phyloP scores from a whole-genome alignment of 768 basidiomycete species.

The Coprinopsis marcescibilis region DNA sequence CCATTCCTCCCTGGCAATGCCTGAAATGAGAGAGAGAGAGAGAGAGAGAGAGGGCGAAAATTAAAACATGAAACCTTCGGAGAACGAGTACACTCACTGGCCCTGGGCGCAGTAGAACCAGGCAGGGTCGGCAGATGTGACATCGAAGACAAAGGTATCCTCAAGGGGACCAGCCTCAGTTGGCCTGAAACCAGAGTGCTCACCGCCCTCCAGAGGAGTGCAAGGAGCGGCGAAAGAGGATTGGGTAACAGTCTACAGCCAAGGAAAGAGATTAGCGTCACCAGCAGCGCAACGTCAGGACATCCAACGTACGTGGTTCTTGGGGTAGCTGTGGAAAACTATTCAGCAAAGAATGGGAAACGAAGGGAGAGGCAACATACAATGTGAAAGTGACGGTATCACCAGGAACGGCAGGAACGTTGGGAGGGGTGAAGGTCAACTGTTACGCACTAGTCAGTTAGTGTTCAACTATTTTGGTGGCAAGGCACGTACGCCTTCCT shows the following conservation, averaged over 20 bases:
- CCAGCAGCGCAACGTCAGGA: background rate
- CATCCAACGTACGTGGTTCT: constrained; percentile 36
- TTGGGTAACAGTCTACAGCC: constrained; percentile 48
- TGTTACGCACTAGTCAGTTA: constrained; percentile 10
- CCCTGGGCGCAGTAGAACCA: constrained; percentile 61
- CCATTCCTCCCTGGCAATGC: constrained; percentile 54
- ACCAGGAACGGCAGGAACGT: constrained; percentile 34
- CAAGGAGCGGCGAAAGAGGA: constrained; percentile 56
- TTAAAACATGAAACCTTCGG: background rate
- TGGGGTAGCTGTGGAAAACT: constrained; percentile 25
- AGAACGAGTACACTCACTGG: constrained; percentile 15
- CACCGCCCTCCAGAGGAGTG: constrained; percentile 28
- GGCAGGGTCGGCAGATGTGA: constrained; percentile 42
- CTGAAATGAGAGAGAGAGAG: constrained; percentile 13
- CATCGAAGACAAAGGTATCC: constrained; percentile 41
- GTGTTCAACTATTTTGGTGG: background rate
- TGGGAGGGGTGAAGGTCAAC: constrained; percentile 34
- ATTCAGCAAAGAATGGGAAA: background rate
- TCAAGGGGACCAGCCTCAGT: constrained; percentile 25
- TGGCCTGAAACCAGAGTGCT: constrained; percentile 48
- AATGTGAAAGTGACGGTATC: constrained; percentile 53
- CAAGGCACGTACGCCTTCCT: constrained; percentile 25
- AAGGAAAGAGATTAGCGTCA: background rate
- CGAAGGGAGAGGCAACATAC: constrained; percentile 23
- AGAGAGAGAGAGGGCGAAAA: constrained; percentile 24